These are phyloP conservation scores for Xanthoconium stramineum DNA, from an alignment of 768 basidiomycete genomes.

Conservation along the genomic window DNA sequence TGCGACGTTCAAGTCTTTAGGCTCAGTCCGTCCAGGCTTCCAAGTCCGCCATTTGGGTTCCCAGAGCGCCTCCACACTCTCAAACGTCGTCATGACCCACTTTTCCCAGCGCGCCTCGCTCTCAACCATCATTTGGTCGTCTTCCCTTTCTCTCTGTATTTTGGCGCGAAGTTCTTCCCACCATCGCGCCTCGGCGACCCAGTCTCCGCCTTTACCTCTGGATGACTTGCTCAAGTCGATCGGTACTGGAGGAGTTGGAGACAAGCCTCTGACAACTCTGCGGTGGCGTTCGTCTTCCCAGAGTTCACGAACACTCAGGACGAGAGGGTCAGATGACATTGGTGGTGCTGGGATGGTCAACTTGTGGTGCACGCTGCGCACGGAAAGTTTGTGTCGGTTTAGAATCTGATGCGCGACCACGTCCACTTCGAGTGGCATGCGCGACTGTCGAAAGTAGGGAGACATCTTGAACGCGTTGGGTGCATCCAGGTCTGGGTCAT, in stretches of 20 bases:
- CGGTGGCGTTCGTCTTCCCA: conserved; percentile 95
- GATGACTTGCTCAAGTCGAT: conserved; percentile 63
- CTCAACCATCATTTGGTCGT: conserved; percentile 23
- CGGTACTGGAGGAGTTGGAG: conserved; percentile 72
- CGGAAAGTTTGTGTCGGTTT: conserved; percentile 65
- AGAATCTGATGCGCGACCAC: conserved; percentile 77
- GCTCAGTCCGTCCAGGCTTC: conserved; percentile 38
- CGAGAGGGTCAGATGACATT: conserved; percentile 64
- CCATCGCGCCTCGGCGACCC: conserved; percentile 71
- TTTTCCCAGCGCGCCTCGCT: conserved; percentile 53
- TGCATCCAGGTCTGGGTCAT: conserved; percentile 12
- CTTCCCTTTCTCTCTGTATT: conserved; percentile 46
- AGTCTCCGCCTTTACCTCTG: conserved; percentile 55
- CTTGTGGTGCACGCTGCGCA: conserved; percentile 66
- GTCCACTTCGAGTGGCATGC: conserved; percentile 80
- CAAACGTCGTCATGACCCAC: conserved; percentile 84
- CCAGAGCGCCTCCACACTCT: conserved; percentile 89
- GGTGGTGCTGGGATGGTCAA: conserved; percentile 55
- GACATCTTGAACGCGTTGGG: conserved; percentile 42
- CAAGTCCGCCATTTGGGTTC: conserved; percentile 56
- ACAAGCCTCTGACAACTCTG: conserved; percentile 60
- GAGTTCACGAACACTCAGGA: conserved; percentile 85
- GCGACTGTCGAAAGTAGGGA: conserved; percentile 63
- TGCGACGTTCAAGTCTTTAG: conserved; percentile 13
- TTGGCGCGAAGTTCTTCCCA: conserved; percentile 68